These are phyloP conservation scores for Sordaria brevicollis DNA, from an alignment of 495 filamentous ascomycete genomes.

Conservation along the genomic window DNA sequence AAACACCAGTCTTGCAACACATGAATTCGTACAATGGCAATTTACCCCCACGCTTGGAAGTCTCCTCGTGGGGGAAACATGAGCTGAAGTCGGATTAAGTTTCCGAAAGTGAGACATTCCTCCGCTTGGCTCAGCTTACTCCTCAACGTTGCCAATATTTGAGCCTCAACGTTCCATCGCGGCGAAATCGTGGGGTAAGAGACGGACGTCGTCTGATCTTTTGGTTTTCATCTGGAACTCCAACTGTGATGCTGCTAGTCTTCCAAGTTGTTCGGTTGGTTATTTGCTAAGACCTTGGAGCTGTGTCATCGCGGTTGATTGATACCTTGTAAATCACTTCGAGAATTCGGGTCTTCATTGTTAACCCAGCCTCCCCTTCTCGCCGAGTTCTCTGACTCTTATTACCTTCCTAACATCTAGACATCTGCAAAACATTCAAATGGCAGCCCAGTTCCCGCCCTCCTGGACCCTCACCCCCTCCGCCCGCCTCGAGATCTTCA, in stretches of 20 bases:
- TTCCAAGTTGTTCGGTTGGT: neutral
- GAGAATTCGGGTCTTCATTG: neutral
- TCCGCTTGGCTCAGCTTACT: neutral
- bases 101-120: neutral
- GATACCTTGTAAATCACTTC: neutral
- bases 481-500: conserved; percentile 7
- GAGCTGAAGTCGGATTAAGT: neutral
- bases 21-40: neutral
- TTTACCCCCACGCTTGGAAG: neutral
- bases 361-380: neutral
- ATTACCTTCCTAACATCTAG: neutral
- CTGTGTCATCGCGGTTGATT: neutral
- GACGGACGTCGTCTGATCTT: neutral
- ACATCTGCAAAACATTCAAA: neutral
- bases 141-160: neutral
- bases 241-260: neutral
- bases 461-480: conserved; percentile 12
- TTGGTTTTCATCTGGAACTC: neutral
- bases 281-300: neutral
- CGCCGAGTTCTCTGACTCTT: neutral
- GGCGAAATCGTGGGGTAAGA: neutral
- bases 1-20: neutral
- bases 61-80: neutral
- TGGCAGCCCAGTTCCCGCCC: neutral
- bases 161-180: neutral